Evolutionary conservation across 2,329 filamentous ascomycete genomes (phyloP), one percentile per base, ranked within the genome.

Genomic region (Lachnellula occidentalis): DNA sequence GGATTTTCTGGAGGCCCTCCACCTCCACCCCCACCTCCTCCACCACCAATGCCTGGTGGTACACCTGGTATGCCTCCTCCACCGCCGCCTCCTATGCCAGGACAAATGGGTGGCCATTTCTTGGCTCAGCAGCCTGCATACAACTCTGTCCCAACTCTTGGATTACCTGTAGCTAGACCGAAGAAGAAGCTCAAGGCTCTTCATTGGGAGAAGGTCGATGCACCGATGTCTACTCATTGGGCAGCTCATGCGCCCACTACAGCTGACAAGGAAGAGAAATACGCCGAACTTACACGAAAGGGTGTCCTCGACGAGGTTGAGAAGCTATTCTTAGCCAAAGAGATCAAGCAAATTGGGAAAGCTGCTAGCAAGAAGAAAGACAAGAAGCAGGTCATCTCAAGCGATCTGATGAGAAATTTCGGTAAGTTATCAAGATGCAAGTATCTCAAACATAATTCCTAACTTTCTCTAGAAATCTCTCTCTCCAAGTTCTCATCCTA

Each of bases 131-230:
- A 82, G 61, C 77, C 79, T 36, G 39, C 64, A 34, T 80, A 81
- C 57, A 73, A 76, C 19, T 69, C 78, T 5, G 68, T 78, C 14
- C 74, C 83, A 21, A 80, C 82, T 7, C 77, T 90, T 62, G 83
- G 86, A 43, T 74, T 95, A 65, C 86, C 90, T 36, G 88, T 91
- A 57, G 89, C 91, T 50, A 80, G 92, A 64, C 91, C 94, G 21
- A 97, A 96, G 82, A 97, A 96, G 84, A 99, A 97, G 79, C 90
- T 99, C 72, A 99, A 99, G 83, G 92, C 92, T 56, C 80, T 99
- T 63, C 94, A 99, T 75, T 97, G 94, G 92, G 94, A 99, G 74
- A 97, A 97, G 77, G 90, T 99, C 52, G 94, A 99, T 72, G 82
- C 88, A 51, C 89, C 91, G 21, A 85, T 94, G 69, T 88, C 90